Evolutionary conservation across 2,329 filamentous ascomycete species (phyloP).

Genomic region (Arthrobotrys pseudoclavata): DNA sequence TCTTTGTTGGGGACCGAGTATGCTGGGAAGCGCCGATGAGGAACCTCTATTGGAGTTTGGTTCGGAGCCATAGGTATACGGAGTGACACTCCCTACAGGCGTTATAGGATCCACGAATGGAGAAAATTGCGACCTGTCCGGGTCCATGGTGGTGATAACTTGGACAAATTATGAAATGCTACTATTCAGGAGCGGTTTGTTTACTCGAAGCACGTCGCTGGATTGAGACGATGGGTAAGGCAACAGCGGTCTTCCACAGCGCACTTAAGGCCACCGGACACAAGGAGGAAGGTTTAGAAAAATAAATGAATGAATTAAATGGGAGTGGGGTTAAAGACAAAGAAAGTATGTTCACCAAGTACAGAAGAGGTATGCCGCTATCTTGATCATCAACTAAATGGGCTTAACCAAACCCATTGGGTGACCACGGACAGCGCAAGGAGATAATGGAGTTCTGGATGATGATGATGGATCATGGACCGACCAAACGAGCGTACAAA

Average conservation of each 20-base stretch:
- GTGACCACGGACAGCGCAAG: conserved; percentile 17
- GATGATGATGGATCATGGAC: conserved; percentile 10
- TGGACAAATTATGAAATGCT: background rate
- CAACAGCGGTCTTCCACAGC: conserved; percentile 22
- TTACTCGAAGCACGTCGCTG: conserved; percentile 25
- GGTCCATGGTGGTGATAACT: conserved; percentile 37
- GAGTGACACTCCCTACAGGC: conserved; percentile 54
- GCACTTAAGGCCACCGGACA: conserved; percentile 13
- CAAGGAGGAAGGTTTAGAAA: conserved; percentile 33
- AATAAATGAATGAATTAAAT: conserved; percentile 3
- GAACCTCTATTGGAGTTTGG: conserved; percentile 60
- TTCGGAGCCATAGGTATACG: conserved; percentile 54
- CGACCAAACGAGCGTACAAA: background rate
- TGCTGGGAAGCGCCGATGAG: conserved; percentile 60
- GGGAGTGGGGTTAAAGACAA: conserved; percentile 43
- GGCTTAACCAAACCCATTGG: conserved; percentile 25
- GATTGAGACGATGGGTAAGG: conserved; percentile 11
- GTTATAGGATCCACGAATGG: conserved; percentile 61
- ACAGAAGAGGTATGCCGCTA: conserved; percentile 9
- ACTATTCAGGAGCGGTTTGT: conserved; percentile 12
- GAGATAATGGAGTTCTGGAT: conserved; percentile 22
- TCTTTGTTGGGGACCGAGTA: conserved; percentile 66
- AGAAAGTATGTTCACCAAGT: conserved; percentile 17
- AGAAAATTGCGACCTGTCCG: conserved; percentile 59
- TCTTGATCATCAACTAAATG: conserved; percentile 16